These are phyloP conservation scores for Tuber brumale DNA, from an alignment of 495 filamentous ascomycete species.

Conservation along the genomic window DNA sequence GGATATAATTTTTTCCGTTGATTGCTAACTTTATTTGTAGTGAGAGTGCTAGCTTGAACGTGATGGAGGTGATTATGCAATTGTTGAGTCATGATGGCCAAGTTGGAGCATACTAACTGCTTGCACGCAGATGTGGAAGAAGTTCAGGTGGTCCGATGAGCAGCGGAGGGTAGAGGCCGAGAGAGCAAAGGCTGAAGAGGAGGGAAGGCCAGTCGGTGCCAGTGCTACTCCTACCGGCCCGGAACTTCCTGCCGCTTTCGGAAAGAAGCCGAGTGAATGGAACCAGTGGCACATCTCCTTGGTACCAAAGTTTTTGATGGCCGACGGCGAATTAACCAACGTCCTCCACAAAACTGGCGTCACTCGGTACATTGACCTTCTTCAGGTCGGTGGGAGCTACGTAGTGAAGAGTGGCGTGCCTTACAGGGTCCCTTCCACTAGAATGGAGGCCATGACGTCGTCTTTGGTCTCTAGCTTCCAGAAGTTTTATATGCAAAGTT, in stretches of 20 bases:
- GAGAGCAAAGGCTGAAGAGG: slow-evolving; percentile 32
- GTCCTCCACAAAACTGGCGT: slow-evolving; percentile 64
- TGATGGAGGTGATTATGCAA: slow-evolving; percentile 35
- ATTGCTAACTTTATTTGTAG: slow-evolving; percentile 22
- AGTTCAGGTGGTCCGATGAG: slow-evolving; percentile 41
- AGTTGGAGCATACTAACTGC: slow-evolving; percentile 12
- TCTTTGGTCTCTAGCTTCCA: slow-evolving; percentile 96
- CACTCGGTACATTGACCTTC: slow-evolving; percentile 95
- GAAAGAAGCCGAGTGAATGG: slow-evolving; percentile 86
- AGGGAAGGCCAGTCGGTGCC: slow-evolving; percentile 18
- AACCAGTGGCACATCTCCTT: slow-evolving; percentile 99
- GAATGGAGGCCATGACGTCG: slow-evolving; percentile 80
- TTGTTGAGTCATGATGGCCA: no score
- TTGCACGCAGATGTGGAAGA: slow-evolving; percentile 40
- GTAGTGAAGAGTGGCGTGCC: slow-evolving; percentile 78
- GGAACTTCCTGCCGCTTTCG: slow-evolving; percentile 37
- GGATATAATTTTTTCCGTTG: not conserved
- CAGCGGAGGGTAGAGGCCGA: slow-evolving; percentile 37
- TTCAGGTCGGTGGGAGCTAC: slow-evolving; percentile 95
- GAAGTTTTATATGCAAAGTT: slow-evolving; percentile 92
- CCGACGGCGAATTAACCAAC: slow-evolving; percentile 95
- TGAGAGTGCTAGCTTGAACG: slow-evolving; percentile 41
- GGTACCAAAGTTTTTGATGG: slow-evolving; percentile 96
- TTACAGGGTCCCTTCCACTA: slow-evolving; percentile 92
- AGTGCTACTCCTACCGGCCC: slow-evolving; percentile 28